Percentiles rank a stretch among this genome's conserved stretches.
phyloP scores from a whole-genome alignment of 2,329 filamentous ascomycete genomes.

The Metarhizium anisopliae region DNA sequence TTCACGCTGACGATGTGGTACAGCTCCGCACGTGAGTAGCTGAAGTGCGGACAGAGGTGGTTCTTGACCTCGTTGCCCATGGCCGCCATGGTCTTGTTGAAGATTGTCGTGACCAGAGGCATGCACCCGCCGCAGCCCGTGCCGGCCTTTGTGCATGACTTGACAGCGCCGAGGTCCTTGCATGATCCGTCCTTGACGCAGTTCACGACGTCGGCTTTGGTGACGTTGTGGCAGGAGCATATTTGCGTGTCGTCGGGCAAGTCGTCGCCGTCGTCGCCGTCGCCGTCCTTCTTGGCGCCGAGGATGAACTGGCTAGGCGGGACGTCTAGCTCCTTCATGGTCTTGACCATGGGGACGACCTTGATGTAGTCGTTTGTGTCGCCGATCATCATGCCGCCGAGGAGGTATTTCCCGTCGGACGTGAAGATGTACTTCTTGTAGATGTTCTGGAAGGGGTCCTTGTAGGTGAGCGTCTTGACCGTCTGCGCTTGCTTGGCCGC shows the following conservation, averaged over 20 bases:
- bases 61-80: conserved; percentile 87
- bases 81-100: conserved; percentile 77
- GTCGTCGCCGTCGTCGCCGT: conserved; percentile 56
- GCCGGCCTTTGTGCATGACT: conserved; percentile 84
- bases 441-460: conserved; percentile 76
- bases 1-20: conserved; percentile 64
- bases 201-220: conserved; percentile 69
- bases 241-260: conserved; percentile 80
- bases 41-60: conserved; percentile 76
- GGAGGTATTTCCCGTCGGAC: conserved; percentile 76
- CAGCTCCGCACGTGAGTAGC: conserved; percentile 76
- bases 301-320: conserved; percentile 78
- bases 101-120: conserved; percentile 80
- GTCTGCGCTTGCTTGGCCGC: background rate
- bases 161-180: conserved; percentile 74
- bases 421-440: conserved; percentile 96
- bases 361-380: conserved; percentile 88
- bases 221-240: conserved; percentile 89
- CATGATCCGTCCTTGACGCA: conserved; percentile 69
- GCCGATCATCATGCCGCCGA: conserved; percentile 97
- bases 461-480: conserved; percentile 81
- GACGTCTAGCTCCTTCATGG: conserved; percentile 67
- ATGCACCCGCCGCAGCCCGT: conserved; percentile 87
- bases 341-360: conserved; percentile 78
- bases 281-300: conserved; percentile 62